Conservation (phyloP, 495 filamentous ascomycete species). For the Hyaloscypha finlandica region DNA sequence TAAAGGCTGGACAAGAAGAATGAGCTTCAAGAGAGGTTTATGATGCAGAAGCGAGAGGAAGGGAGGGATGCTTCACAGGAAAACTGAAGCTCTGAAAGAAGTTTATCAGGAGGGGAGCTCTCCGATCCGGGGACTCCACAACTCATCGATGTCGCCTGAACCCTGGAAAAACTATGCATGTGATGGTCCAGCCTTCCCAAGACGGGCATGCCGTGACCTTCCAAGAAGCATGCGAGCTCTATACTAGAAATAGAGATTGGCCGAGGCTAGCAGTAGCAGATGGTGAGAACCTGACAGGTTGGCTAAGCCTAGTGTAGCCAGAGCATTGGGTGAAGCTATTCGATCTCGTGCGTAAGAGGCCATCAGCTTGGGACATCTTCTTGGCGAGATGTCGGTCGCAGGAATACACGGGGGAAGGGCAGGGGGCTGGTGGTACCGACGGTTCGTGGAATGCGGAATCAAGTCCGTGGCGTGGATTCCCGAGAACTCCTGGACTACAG, state of each 20-base stretch:
- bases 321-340: neutral
- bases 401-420: neutral
- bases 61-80: neutral
- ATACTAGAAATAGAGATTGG: neutral
- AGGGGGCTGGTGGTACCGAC: neutral
- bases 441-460: neutral
- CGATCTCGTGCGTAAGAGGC: neutral
- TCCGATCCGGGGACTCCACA: neutral
- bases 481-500: neutral
- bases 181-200: constrained; percentile 4
- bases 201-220: neutral
- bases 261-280: neutral
- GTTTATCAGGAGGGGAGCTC: neutral
- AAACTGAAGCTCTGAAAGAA: neutral
- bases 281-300: neutral
- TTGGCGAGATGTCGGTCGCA: neutral
- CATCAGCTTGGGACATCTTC: neutral
- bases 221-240: neutral
- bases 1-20: neutral
- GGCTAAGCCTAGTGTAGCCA: neutral
- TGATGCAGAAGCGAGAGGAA: neutral
- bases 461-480: neutral
- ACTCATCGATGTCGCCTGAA: neutral
- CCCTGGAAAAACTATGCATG: constrained; percentile 4
- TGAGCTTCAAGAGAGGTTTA: neutral